Percentiles rank a stretch among this genome's conserved stretches.
phyloP scores from a whole-genome alignment of 2,329 filamentous ascomycete species.

The Epichloe bromicola region DNA sequence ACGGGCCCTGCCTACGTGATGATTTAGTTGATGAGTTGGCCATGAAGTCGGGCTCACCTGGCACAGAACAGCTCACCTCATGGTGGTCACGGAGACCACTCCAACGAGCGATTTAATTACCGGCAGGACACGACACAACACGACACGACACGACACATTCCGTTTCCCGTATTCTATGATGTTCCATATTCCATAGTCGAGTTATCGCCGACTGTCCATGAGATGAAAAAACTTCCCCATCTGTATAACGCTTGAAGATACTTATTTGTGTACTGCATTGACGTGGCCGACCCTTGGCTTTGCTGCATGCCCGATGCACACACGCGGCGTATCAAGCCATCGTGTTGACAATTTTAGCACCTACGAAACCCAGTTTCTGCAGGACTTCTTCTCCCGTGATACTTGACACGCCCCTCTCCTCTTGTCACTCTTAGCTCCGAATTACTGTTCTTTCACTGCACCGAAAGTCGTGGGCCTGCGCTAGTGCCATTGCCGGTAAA shows the following conservation, averaged over 20 bases:
- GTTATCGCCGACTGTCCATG: neutral
- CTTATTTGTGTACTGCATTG: neutral
- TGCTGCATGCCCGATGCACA: neutral
- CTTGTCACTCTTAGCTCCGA: neutral
- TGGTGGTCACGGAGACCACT: neutral
- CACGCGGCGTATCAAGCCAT: neutral
- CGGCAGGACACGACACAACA: neutral
- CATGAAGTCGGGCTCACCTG: neutral
- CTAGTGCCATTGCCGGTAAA: neutral
- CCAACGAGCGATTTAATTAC: neutral
- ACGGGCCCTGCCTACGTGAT: slow-evolving; percentile 1
- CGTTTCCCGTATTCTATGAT: neutral
- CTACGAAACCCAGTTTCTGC: neutral
- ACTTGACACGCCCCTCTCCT: neutral
- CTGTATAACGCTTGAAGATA: neutral
- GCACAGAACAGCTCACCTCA: neutral
- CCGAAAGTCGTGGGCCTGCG: neutral
- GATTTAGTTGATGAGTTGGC: neutral
- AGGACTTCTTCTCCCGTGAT: neutral
- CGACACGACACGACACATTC: too few relatives aligned
- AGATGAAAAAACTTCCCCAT: neutral
- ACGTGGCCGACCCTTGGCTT: neutral
- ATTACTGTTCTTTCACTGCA: neutral
- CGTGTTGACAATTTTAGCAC: neutral
- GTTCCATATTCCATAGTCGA: neutral